Percentiles rank a stretch among this genome's conserved stretches.
Evolutionary conservation across 106 monocot species (phyloP).

Genomic region (Apostasia ramifera): DNA sequence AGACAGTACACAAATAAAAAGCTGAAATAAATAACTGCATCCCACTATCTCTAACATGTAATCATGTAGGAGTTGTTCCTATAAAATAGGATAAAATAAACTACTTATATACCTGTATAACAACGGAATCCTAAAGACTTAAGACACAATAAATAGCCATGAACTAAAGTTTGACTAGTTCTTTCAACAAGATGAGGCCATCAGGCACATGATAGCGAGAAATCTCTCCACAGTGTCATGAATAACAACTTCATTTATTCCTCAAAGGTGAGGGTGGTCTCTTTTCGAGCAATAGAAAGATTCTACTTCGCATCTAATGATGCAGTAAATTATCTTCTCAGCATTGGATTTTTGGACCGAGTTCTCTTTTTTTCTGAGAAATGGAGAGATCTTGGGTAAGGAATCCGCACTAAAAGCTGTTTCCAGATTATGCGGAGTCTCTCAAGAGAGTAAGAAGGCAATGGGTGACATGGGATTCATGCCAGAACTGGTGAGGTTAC

Average conservation of each 20-base stretch:
- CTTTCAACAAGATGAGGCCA: slow-evolving; percentile 5
- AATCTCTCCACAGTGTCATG: slow-evolving; percentile 27
- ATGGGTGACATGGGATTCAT: slow-evolving; percentile 45
- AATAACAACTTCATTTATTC: slow-evolving; percentile 25
- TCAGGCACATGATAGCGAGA: slow-evolving; percentile 15
- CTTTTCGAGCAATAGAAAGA: slow-evolving; percentile 33
- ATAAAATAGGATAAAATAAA: no score
- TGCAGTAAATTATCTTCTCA: slow-evolving; percentile 23
- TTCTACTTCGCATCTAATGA: slow-evolving; percentile 22
- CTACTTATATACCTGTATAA: no score
- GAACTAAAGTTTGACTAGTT: no score
- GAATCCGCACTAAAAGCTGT: slow-evolving; percentile 35
- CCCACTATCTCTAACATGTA: no score
- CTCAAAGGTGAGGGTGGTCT: slow-evolving; percentile 41
- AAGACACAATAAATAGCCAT: no score
- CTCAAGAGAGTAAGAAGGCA: slow-evolving; percentile 26
- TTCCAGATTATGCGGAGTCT: slow-evolving; percentile 17
- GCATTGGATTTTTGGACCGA: slow-evolving; percentile 28
- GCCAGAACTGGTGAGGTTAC: slow-evolving; percentile 28
- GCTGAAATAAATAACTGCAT: no score
- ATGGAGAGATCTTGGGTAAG: slow-evolving; percentile 32
- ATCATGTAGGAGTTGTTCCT: no score
- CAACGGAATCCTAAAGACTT: no score
- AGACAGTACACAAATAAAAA: no score
- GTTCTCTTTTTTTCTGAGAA: slow-evolving; percentile 34